Percentiles rank a stretch among this genome's conserved stretches.
phyloP scores from a whole-genome alignment of 2,329 filamentous ascomycete species.

The Raffaelea deltoideospora region DNA sequence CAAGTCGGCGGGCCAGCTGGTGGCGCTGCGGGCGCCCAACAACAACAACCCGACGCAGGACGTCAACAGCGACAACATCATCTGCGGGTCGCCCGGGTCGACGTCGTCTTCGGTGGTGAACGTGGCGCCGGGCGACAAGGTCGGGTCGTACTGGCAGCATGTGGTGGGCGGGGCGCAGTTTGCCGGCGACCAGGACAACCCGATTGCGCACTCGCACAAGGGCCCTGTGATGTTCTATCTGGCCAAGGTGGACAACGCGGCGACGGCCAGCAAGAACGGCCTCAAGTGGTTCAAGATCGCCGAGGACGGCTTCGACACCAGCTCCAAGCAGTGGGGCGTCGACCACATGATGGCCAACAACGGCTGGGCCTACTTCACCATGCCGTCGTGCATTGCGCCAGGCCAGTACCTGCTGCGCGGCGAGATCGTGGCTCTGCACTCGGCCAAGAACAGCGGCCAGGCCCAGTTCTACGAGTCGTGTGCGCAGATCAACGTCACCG shows the following conservation, averaged over 20 bases:
- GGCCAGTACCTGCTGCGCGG: slow-evolving; percentile 40
- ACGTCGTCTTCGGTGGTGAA: slow-evolving; percentile 28
- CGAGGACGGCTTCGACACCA: slow-evolving; percentile 29
- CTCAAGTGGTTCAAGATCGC: slow-evolving; percentile 41
- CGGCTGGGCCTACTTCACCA: slow-evolving; percentile 31
- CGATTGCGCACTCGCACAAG: slow-evolving; percentile 39
- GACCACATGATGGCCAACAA: slow-evolving; percentile 26
- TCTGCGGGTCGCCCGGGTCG: slow-evolving; percentile 29
- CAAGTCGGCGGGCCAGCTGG: slow-evolving; percentile 24
- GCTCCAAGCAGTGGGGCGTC: slow-evolving; percentile 30
- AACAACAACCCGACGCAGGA: slow-evolving; percentile 39
- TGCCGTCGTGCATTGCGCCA: slow-evolving; percentile 34
- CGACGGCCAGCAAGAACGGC: slow-evolving; percentile 22
- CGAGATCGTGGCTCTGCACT: slow-evolving; percentile 38
- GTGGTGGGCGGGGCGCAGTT: slow-evolving; percentile 37
- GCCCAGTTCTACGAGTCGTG: slow-evolving; percentile 30
- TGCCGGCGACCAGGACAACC: slow-evolving; percentile 32
- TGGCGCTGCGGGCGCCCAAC: slow-evolving; percentile 29
- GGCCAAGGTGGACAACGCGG: slow-evolving; percentile 35
- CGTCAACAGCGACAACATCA: slow-evolving; percentile 30
- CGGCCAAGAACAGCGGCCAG: slow-evolving; percentile 21
- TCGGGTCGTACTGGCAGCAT: slow-evolving; percentile 37
- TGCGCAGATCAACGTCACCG: slow-evolving; percentile 24
- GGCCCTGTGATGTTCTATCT: slow-evolving; percentile 38
- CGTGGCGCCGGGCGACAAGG: slow-evolving; percentile 32